Evolutionary conservation across 2,329 filamentous ascomycete species (phyloP).

Genomic region (Pseudohalonectria lignicola): DNA sequence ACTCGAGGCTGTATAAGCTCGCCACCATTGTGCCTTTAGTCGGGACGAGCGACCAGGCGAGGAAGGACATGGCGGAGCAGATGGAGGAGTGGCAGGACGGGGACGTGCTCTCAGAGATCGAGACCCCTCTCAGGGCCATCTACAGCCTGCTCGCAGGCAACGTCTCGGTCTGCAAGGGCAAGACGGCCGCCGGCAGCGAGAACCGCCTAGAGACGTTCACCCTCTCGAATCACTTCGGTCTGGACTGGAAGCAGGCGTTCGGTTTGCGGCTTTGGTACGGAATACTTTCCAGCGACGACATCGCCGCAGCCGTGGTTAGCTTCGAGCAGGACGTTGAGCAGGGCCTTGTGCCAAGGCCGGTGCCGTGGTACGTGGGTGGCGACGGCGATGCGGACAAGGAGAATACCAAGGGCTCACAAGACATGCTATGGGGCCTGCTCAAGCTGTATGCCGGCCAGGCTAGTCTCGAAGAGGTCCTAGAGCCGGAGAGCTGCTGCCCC

Average conservation of each 20-base stretch:
- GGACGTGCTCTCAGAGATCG: constrained; percentile 79
- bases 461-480: constrained; percentile 58
- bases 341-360: constrained; percentile 60
- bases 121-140: constrained; percentile 69
- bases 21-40: constrained; percentile 49
- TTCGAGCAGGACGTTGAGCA: constrained; percentile 66
- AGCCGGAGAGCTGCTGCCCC: constrained; percentile 66
- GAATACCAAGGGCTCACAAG: constrained; percentile 47
- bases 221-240: constrained; percentile 70
- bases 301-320: constrained; percentile 60
- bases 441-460: constrained; percentile 61
- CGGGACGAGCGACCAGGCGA: constrained; percentile 57
- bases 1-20: constrained; percentile 55
- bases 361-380: constrained; percentile 59
- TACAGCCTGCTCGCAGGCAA: constrained; percentile 88
- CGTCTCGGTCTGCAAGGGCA: constrained; percentile 71
- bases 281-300: constrained; percentile 49
- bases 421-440: constrained; percentile 78
- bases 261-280: constrained; percentile 87
- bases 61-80: constrained; percentile 67
- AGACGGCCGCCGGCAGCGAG: constrained; percentile 61
- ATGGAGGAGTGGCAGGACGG: constrained; percentile 75
- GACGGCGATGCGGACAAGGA: constrained; percentile 32
- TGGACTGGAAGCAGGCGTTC: constrained; percentile 92
- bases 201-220: constrained; percentile 71